Evolutionary conservation across 2,329 filamentous ascomycete species (phyloP), one percentile per base, ranked within the genome.

Genomic region (Botrytis sinoallii): DNA sequence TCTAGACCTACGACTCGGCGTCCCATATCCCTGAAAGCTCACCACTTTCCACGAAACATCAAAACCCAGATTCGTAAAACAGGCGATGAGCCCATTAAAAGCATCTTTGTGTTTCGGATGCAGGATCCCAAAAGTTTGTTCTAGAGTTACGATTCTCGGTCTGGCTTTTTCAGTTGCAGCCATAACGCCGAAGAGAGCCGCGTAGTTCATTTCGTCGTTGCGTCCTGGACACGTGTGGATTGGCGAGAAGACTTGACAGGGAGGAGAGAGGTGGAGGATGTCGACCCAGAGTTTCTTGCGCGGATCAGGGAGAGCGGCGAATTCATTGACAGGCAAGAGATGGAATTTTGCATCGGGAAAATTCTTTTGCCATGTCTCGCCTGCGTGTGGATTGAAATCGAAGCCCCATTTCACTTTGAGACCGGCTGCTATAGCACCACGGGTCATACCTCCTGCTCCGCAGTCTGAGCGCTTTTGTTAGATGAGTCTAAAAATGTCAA

Each of bases 241-340:
- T 0, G 89, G 88, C 0, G 92, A 95, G 80, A 90, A 95, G 0
- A 87, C 88, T 77, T 95, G 92, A 70, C 94, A 97, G 0, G 93
- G 93, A 0, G 92, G 93, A 0, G 91, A 93, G 0, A 94, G 82
- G 76, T 97, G 93, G 0, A 93, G 82, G 1, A 95, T 83, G 76
- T 95, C 93, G 0, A 90, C 87, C 18, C 74, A 82, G 8, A 85
- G 52, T 16, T 29, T 29, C 14, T 68, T 38, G 2, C 44, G 25
- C 8, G 48, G 44, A 22, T 78, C 71, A 10, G 72, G 48, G 0
- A 64, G 63, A 1, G 77, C 78, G 59, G 88, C 82, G 66, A 91
- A 89, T 3, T 86, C 81, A 52, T 85, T 81, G 2, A 88, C 81
- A 0, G 85, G 83, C 74, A 83, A 82, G 8, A 85, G 70, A 35